A percentile compares a stretch with the other conserved stretches of the same genome.
These are phyloP conservation scores for Arthrinium puccinioides DNA, from an alignment of 2,329 filamentous ascomycete species.

Conservation along the genomic window DNA sequence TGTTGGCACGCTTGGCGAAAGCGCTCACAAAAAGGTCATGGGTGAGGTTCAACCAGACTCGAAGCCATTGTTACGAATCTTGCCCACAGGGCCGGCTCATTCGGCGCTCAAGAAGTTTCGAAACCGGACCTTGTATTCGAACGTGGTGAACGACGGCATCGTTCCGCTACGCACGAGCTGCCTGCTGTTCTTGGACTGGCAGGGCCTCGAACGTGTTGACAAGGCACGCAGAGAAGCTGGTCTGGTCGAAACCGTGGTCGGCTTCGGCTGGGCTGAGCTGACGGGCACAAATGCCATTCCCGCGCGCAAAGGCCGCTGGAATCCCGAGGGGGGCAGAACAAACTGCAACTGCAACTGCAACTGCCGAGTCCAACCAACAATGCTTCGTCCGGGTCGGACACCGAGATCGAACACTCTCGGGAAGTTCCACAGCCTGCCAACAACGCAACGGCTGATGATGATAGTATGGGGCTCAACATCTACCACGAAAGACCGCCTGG, in stretches of 20 bases:
- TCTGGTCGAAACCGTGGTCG: slow-evolving; percentile 83
- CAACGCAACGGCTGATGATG: slow-evolving; percentile 61
- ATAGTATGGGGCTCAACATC: slow-evolving; percentile 45
- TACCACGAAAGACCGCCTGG: slow-evolving; percentile 1
- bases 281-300: slow-evolving; percentile 59
- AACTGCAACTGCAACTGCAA: slow-evolving; percentile 18
- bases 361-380: slow-evolving; percentile 20
- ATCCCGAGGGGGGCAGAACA: slow-evolving; percentile 20
- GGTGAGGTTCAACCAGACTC: slow-evolving; percentile 65
- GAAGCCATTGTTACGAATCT: slow-evolving; percentile 80
- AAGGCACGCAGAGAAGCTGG: slow-evolving; percentile 91
- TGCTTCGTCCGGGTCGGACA: slow-evolving; percentile 18
- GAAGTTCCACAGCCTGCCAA: slow-evolving; percentile 66
- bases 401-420: slow-evolving; percentile 29
- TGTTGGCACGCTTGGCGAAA: slow-evolving; percentile 72
- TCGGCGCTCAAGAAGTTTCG: slow-evolving; percentile 79
- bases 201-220: slow-evolving; percentile 84
- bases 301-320: slow-evolving; percentile 37
- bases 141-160: slow-evolving; percentile 96
- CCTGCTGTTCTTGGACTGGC: slow-evolving; percentile 94
- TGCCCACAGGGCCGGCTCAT: slow-evolving; percentile 88
- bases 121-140: slow-evolving; percentile 89
- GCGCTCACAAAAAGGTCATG: slow-evolving; percentile 50
- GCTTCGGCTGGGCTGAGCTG: slow-evolving; percentile 91
- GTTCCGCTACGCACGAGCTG: slow-evolving; percentile 93